Evolutionary conservation across 192 early-diverging fungal genomes (phyloP), one percentile per base, ranked within the genome.

Genomic region (Coemansia sp.): DNA sequence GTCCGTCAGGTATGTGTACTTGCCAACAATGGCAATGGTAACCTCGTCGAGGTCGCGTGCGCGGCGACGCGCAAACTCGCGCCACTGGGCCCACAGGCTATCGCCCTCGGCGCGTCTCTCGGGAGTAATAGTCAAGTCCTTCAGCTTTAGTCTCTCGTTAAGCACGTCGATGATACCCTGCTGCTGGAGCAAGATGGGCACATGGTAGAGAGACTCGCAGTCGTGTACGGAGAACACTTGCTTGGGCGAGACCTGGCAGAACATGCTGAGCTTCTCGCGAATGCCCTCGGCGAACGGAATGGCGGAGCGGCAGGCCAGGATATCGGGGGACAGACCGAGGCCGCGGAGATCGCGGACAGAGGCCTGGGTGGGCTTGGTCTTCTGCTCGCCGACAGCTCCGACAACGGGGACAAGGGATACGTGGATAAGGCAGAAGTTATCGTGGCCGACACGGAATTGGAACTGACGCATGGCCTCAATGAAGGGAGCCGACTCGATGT

Each of bases 381-480:
- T 99, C 78, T 98, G 98, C 78, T 99, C 98, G 63, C 96, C 96
- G 34, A 99, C 98, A 3, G 93, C 89, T 31, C 98, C 98, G 40
- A 99, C 94, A 16, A 98, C 91, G 33, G 98, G 98, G 9, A 99
- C 91, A 60, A 99, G 85, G 27, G 98, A 98, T 9, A 99, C 98
- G 74, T 98, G 98, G 69, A 97, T 95, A 74, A 98, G 75, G 66
- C 91, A 96, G 77, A 99, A 98, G 89, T 99, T 99, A 64, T 95
- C 94, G 78, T 92, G 90, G 16, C 98, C 98, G 27, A 99, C 98
- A 70, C 96, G 92, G 88, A 98, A 98, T 81, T 99, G 98, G 89
- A 99, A 99, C 83, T 99, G 97, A 64, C 97, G 93, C 93, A 99
- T 96, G 31, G 97, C 97, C 84, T 99, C 97, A 66, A 98, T 91